These are phyloP conservation scores for Rachicladosporium sp. DNA, from an alignment of 2,329 filamentous ascomycete species.

Conservation along the genomic window DNA sequence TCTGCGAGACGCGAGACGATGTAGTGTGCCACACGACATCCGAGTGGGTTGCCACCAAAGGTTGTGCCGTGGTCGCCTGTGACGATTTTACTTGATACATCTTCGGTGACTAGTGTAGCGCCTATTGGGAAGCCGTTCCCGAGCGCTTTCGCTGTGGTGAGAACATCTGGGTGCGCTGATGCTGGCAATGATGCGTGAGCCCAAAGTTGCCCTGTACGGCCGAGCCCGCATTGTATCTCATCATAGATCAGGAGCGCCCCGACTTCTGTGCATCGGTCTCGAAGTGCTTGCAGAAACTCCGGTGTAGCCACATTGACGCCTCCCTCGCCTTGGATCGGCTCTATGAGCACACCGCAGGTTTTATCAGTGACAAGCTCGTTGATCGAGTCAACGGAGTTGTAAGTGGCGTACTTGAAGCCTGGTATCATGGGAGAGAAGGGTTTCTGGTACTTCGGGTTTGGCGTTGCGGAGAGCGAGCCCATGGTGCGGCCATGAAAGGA, in stretches of 20 bases:
- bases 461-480: conserved; percentile 88
- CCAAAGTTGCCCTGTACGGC: conserved; percentile 81
- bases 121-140: conserved; percentile 95
- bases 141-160: conserved; percentile 90
- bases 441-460: conserved; percentile 93
- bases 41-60: conserved; percentile 84
- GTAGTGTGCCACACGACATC: conserved; percentile 72
- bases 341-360: conserved; percentile 89
- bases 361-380: conserved; percentile 63
- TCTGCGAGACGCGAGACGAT: conserved; percentile 68
- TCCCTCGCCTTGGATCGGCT: conserved; percentile 95
- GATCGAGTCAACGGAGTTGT: conserved; percentile 68
- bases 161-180: conserved; percentile 80
- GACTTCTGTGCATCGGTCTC: conserved; percentile 70
- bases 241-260: conserved; percentile 87
- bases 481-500: conserved; percentile 96
- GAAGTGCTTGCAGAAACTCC: conserved; percentile 76
- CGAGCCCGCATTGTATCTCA: conserved; percentile 91
- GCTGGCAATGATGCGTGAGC: conserved; percentile 64
- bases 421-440: conserved; percentile 94
- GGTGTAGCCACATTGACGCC: conserved; percentile 74
- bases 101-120: conserved; percentile 57
- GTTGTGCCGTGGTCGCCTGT: conserved; percentile 86
- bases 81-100: conserved; percentile 57
- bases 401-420: conserved; percentile 75